These are phyloP conservation scores for Saturnispora bothae DNA, from an alignment of 805 yeast genomes.

Conservation along the genomic window DNA sequence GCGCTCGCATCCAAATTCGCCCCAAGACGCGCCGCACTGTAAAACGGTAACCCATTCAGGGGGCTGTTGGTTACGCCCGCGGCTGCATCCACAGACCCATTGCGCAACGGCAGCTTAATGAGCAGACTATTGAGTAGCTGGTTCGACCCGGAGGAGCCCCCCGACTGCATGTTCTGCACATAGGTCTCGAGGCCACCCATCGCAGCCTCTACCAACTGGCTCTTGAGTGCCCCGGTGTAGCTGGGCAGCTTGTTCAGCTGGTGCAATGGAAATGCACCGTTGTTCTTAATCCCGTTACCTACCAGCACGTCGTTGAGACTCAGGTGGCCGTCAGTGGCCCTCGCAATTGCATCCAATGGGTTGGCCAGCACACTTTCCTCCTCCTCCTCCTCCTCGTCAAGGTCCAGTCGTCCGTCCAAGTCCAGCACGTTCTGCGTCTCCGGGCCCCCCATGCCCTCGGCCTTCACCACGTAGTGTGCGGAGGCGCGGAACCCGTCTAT, in stretches of 20 bases:
- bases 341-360: not conserved
- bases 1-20: conserved; percentile 11
- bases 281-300: conserved; percentile 28
- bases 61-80: conserved; percentile 14
- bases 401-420: not conserved
- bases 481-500: not conserved
- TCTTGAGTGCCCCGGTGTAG: conserved; percentile 18
- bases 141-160: no score
- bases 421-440: not conserved
- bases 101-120: conserved; percentile 19
- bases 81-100: not conserved
- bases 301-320: conserved; percentile 14
- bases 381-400: not conserved
- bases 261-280: conserved; percentile 25
- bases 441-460: not conserved
- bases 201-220: not conserved
- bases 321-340: not conserved
- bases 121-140: conserved; percentile 20
- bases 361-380: not conserved
- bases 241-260: conserved; percentile 26
- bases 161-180: not conserved
- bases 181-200: not conserved
- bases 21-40: conserved; percentile 22
- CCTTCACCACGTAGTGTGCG: not conserved
- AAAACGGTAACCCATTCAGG: conserved; percentile 36